These are phyloP conservation scores for Digitaria exilis DNA, from an alignment of 202 grass and related monocot genomes.

Conservation along the genomic window DNA sequence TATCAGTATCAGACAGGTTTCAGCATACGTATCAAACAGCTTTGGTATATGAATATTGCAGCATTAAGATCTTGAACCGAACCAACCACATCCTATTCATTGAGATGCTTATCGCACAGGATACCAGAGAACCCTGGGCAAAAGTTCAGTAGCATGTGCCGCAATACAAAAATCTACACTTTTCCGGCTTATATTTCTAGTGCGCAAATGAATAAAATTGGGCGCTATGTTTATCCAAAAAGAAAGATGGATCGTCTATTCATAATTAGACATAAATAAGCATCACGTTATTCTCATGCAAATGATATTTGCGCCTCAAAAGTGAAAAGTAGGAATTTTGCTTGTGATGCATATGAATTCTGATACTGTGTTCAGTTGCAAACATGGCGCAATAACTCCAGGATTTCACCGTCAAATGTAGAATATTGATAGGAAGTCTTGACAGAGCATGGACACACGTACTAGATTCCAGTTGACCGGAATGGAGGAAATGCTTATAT, in stretches of 20 bases:
- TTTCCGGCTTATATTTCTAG: not conserved
- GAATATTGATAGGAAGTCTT: conserved; percentile 1
- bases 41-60: conserved; percentile 33
- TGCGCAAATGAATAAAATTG: not conserved
- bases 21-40: conserved; percentile 34
- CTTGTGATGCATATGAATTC: not conserved
- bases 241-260: not conserved
- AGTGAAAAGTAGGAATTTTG: not conserved
- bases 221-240: not conserved
- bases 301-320: conserved; percentile 3
- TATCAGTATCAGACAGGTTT: conserved; percentile 32
- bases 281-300: not conserved
- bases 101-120: conserved; percentile 39
- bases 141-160: conserved; percentile 33
- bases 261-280: not conserved
- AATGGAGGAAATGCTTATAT: not conserved
- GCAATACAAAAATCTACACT: conserved; percentile 28
- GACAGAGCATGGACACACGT: not conserved
- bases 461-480: not conserved
- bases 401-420: conserved; percentile 11
- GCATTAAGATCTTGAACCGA: conserved; percentile 49
- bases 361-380: not conserved
- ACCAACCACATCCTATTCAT: conserved; percentile 38
- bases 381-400: not conserved
- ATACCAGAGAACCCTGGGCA: conserved; percentile 37